Conservation (phyloP, 495 filamentous ascomycete genomes). For the Hypoxylon intermedium region DNA sequence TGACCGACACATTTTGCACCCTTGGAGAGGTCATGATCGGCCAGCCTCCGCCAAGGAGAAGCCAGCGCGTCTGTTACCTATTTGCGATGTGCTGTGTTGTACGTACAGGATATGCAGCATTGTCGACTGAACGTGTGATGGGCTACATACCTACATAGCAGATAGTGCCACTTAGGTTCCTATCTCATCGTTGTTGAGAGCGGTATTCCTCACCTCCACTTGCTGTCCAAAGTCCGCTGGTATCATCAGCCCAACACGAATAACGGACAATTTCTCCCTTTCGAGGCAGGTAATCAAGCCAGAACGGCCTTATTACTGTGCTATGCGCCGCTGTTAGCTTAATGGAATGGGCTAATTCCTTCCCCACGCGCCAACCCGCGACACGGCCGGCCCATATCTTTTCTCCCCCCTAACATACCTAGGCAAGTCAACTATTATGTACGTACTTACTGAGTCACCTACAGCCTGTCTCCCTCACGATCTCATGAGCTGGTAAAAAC, state of each 20-base stretch:
- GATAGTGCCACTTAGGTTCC: conserved; percentile 22
- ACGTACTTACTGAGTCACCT: conserved; percentile 26
- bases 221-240: conserved; percentile 20
- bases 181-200: conserved; percentile 9
- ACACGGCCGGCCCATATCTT: conserved; percentile 34
- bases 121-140: conserved; percentile 20
- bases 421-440: conserved; percentile 30
- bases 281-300: conserved; percentile 38
- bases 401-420: conserved; percentile 24
- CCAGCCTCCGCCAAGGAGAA: conserved; percentile 33
- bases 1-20: conserved; percentile 32
- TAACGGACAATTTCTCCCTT: conserved; percentile 28
- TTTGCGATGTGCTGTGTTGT: conserved; percentile 24
- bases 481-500: conserved; percentile 30
- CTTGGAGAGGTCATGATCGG: conserved; percentile 35
- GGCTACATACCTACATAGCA: conserved; percentile 20
- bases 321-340: conserved; percentile 32
- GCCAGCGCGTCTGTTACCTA: conserved; percentile 37
- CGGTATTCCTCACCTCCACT: conserved; percentile 24
- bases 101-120: conserved; percentile 33
- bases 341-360: conserved; percentile 30
- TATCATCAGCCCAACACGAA: conserved; percentile 25
- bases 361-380: conserved; percentile 33
- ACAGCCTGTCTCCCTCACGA: conserved; percentile 23
- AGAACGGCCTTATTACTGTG: conserved; percentile 34